These are phyloP conservation scores for Termitomyces eurrhizus DNA, from an alignment of 768 basidiomycete species.

Conservation along the genomic window DNA sequence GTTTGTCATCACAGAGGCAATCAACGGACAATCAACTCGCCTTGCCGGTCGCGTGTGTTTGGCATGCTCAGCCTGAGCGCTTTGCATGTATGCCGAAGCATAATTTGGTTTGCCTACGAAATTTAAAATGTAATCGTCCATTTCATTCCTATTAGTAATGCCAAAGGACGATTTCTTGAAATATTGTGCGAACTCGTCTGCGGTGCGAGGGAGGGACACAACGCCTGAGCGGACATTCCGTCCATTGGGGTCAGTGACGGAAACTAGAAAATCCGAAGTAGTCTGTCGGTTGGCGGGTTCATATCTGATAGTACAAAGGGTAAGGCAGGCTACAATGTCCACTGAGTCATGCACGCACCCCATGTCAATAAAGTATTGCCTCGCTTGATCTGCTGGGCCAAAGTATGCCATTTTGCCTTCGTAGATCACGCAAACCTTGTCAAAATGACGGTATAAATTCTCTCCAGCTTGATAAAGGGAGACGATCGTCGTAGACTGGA, in stretches of 20 bases:
- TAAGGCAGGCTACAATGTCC: neutral
- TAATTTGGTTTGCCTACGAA: conserved; percentile 43
- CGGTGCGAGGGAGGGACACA: conserved; percentile 44
- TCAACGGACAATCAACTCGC: conserved; percentile 12
- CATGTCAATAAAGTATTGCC: conserved; percentile 69
- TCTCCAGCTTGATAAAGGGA: conserved; percentile 86
- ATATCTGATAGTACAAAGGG: conserved; percentile 30
- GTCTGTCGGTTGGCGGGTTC: conserved; percentile 61
- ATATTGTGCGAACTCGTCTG: conserved; percentile 52
- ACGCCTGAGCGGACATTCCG: conserved; percentile 46
- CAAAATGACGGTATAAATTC: conserved; percentile 58
- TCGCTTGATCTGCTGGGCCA: conserved; percentile 60
- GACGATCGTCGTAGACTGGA: conserved; percentile 59
- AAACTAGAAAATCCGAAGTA: conserved; percentile 60
- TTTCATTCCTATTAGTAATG: conserved; percentile 39
- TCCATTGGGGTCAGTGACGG: conserved; percentile 57
- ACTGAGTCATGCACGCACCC: conserved; percentile 22
- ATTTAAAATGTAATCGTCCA: conserved; percentile 38
- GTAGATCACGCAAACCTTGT: conserved; percentile 79
- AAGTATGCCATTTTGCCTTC: conserved; percentile 74
- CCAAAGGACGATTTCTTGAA: conserved; percentile 39
- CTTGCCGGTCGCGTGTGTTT: conserved; percentile 34
- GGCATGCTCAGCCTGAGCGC: conserved; percentile 49
- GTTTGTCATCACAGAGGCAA: neutral
- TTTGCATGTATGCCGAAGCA: conserved; percentile 39